phyloP scores from a whole-genome alignment of 2,329 filamentous ascomycete species.

The Aureobasidium sp. region DNA sequence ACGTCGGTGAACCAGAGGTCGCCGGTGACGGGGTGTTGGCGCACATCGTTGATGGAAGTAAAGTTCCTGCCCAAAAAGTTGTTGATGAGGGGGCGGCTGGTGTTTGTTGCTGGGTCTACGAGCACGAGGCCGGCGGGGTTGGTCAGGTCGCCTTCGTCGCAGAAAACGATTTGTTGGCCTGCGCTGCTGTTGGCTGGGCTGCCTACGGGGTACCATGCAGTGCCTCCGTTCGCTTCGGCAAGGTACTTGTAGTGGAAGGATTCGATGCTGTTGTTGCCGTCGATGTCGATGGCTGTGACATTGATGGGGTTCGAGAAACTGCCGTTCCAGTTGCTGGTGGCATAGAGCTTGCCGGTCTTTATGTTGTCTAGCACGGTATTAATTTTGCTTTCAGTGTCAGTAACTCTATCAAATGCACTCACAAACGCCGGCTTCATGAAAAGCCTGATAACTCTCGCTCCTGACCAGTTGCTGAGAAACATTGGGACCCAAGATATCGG shows the following conservation, averaged over 20 bases:
- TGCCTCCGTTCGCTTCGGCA: slow-evolving; percentile 26
- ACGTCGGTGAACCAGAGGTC: slow-evolving; percentile 48
- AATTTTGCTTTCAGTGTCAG: neutral
- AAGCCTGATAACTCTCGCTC: slow-evolving; percentile 25
- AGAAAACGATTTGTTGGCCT: slow-evolving; percentile 29
- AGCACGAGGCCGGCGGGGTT: slow-evolving; percentile 24
- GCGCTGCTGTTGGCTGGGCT: slow-evolving; percentile 25
- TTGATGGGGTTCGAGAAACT: slow-evolving; percentile 29
- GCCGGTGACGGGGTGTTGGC: slow-evolving; percentile 31
- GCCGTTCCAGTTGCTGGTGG: slow-evolving; percentile 35
- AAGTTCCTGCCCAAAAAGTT: slow-evolving; percentile 44
- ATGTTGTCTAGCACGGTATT: slow-evolving; percentile 17
- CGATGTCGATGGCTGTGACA: slow-evolving; percentile 29
- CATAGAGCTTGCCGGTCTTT: slow-evolving; percentile 33
- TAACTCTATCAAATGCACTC: too few relatives aligned
- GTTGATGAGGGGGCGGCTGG: slow-evolving; percentile 36
- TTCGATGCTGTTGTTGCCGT: slow-evolving; percentile 24
- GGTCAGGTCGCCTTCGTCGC: slow-evolving; percentile 26
- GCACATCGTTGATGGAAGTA: slow-evolving; percentile 39
- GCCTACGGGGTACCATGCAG: slow-evolving; percentile 27
- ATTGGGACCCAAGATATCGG: slow-evolving; percentile 27
- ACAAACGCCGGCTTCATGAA: slow-evolving; percentile 36
- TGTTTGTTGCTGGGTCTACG: slow-evolving; percentile 38
- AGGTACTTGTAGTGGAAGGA: slow-evolving; percentile 25
- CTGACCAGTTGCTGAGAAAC: slow-evolving; percentile 25